Evolutionary conservation across 179 eudicot species (phyloP), one percentile per base, ranked within the genome.

Genomic region (Beta lomatogona): DNA sequence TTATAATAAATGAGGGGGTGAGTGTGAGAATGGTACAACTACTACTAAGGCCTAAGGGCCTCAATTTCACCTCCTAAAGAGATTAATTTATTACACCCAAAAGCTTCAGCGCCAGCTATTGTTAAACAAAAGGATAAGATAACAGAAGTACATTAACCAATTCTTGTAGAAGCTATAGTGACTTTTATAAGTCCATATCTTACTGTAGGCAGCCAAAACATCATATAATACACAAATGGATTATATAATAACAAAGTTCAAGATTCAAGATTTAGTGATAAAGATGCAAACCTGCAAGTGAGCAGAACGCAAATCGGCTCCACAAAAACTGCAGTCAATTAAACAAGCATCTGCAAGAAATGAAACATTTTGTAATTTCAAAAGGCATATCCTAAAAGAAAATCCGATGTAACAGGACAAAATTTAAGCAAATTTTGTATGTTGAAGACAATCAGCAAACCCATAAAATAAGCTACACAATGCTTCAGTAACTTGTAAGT

Each of bases 291-390:
- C 98, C 97, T 95, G 98, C 75, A 95, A 86, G 84, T 95, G 98
- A 10, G 98, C 98, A 52, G 98, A 88, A 57, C 94, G 94, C 80
- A 95, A 84, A 88, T 95, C 98, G 21, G 98, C 97, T 77, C 93
- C 91, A 77, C 95, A 95, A 87, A 95, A 95, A 88, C 98, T 95
- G 88, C 98, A 95, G 81, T 90, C 93, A 75, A 89, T 81, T 81
- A 95, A 87, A 88, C 95, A 91, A 79, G 98, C 97, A 93, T 95
- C 98, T 93, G 97, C 88, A 85, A 69, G 84, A 77, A 69, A 81
- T 79, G 31, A 53, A 73, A 73, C 55, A 69, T 14, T 76, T 59
- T 3, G 21, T 77, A 50, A 71, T 71, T 25, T 25, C 71, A 65
- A 60, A 81, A 82, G 52, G 61, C 16, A 16, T 50, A 54, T 46